phyloP scores from a whole-genome alignment of 306 rosid species.

The Argentina anserina region DNA sequence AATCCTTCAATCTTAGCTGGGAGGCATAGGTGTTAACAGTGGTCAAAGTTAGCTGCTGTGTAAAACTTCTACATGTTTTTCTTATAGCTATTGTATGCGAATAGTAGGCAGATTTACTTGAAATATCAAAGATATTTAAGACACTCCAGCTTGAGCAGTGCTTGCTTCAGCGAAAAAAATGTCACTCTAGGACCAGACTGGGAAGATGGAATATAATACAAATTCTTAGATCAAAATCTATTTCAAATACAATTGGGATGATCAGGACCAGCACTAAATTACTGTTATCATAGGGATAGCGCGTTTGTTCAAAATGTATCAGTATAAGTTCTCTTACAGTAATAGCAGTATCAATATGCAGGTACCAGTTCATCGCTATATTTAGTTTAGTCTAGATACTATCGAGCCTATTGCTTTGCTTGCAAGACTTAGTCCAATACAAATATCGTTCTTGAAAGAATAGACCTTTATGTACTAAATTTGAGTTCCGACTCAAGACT shows the following conservation, averaged over 20 bases:
- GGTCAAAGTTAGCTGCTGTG: neutral
- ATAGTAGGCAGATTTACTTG: too few relatives aligned
- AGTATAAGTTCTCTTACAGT: neutral
- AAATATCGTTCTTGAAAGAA: too few relatives aligned
- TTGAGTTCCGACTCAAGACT: too few relatives aligned
- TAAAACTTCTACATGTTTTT: neutral
- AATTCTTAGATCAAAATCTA: neutral
- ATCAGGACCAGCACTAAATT: neutral
- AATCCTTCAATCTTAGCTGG: too few relatives aligned
- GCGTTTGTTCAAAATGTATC: neutral
- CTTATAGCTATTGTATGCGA: neutral
- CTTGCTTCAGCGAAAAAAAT: neutral
- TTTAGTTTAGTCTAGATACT: too few relatives aligned
- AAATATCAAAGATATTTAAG: too few relatives aligned
- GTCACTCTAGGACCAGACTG: neutral
- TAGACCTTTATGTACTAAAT: too few relatives aligned
- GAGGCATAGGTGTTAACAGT: neutral
- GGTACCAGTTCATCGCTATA: too few relatives aligned
- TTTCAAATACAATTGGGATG: neutral
- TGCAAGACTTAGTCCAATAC: too few relatives aligned
- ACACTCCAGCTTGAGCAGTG: neutral
- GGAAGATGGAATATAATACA: neutral
- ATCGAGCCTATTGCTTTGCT: too few relatives aligned
- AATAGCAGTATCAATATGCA: neutral
- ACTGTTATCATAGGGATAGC: neutral